Conservation (phyloP, 2,329 filamentous ascomycete genomes). For the Exophiala sp. region DNA sequence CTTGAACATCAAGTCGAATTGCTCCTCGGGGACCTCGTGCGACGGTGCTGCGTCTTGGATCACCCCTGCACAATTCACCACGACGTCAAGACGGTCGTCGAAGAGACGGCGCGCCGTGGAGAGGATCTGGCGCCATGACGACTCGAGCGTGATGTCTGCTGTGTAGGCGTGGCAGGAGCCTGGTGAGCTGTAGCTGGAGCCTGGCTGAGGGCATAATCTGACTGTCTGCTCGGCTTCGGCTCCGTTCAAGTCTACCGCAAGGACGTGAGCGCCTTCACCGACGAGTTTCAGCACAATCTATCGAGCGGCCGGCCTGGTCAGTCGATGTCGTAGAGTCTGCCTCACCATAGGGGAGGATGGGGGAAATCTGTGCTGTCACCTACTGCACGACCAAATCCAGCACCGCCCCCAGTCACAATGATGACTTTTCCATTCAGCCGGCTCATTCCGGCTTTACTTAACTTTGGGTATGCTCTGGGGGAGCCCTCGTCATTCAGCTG, state of each 20-base stretch:
- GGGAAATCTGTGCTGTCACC: not conserved
- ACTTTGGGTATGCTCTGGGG: not conserved
- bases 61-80: constrained; percentile 23
- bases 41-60: constrained; percentile 17
- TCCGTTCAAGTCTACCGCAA: constrained; percentile 19
- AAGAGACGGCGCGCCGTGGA: constrained; percentile 2
- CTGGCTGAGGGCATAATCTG: constrained; percentile 1
- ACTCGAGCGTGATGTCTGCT: constrained; percentile 18
- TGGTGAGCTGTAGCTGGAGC: not conserved
- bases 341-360: not conserved
- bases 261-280: constrained; percentile 15
- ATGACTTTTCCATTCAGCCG: constrained; percentile 18
- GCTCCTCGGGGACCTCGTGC: constrained; percentile 20
- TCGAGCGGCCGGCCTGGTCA: not conserved
- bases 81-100: constrained; percentile 14
- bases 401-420: constrained; percentile 16
- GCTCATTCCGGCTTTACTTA: not conserved
- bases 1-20: constrained; percentile 23
- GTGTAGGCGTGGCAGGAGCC: constrained; percentile 2
- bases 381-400: constrained; percentile 16
- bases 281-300: constrained; percentile 19
- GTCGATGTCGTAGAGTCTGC: not conserved
- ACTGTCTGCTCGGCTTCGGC: constrained; percentile 3
- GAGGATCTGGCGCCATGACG: constrained; percentile 18
- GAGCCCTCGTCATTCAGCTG: not conserved